Conservation (phyloP, 306 rosid genomes). For the Dryas alaskensis region DNA sequence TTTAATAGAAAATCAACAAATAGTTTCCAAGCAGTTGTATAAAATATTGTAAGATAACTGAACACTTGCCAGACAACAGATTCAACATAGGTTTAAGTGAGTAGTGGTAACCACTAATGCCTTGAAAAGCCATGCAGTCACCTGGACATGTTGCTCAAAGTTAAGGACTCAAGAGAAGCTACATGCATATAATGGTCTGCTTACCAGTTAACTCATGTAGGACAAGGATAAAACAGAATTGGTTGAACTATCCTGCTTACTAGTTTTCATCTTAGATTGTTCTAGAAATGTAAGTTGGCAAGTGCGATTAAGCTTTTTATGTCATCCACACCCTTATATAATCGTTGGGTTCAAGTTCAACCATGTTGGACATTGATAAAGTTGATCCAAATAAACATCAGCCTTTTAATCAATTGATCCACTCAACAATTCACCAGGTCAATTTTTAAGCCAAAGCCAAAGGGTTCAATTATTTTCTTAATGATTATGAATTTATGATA, state of each 20-base stretch:
- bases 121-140: neutral
- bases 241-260: neutral
- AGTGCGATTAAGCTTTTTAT: neutral
- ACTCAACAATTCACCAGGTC: no score
- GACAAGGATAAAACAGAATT: neutral
- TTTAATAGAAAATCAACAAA: neutral
- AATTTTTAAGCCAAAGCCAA: no score
- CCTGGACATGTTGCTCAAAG: neutral
- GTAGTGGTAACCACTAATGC: neutral
- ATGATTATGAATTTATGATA: no score
- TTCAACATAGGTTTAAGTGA: constrained; percentile 2
- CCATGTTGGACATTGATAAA: no score
- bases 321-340: no score
- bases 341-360: no score
- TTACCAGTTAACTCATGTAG: neutral
- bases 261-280: constrained; percentile 15
- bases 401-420: no score
- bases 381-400: no score
- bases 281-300: neutral
- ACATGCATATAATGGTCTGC: neutral
- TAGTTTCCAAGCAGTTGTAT: constrained; percentile 14
- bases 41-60: constrained; percentile 5
- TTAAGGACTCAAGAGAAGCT: neutral
- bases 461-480: no score
- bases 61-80: constrained; percentile 16